Percentiles rank a stretch among this genome's conserved stretches.
Evolutionary conservation across 306 rosid species (phyloP).

Genomic region (Senna siamea): DNA sequence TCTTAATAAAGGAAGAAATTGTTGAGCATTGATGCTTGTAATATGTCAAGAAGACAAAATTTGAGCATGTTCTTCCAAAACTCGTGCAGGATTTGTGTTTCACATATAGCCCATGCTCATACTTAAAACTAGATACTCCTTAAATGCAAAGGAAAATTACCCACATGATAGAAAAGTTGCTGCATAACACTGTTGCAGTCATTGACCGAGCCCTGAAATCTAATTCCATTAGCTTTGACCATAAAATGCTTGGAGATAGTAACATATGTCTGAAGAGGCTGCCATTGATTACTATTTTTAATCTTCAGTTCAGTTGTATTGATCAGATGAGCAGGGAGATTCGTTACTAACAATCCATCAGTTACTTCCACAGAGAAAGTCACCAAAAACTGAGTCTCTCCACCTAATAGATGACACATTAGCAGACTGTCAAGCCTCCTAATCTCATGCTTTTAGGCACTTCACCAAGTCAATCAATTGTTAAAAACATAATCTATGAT

Average conservation of each 20-base stretch:
- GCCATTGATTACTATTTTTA: conserved; percentile 62
- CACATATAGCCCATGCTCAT: too few relatives aligned
- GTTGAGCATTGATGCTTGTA: not conserved
- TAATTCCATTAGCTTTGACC: conserved; percentile 76
- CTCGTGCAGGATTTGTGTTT: too few relatives aligned
- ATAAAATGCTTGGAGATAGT: conserved; percentile 78
- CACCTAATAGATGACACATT: conserved; percentile 51
- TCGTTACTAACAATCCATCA: conserved; percentile 64
- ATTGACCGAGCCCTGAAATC: conserved; percentile 70
- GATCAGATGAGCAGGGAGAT: conserved; percentile 73
- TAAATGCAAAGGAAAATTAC: too few relatives aligned
- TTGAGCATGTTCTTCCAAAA: too few relatives aligned
- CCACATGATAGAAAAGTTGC: conserved; percentile 62
- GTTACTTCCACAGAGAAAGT: conserved; percentile 78
- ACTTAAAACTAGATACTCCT: too few relatives aligned
- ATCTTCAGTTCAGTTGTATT: conserved; percentile 71
- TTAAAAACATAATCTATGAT: too few relatives aligned
- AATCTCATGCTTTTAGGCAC: too few relatives aligned
- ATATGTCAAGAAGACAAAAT: too few relatives aligned
- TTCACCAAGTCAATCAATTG: conserved; percentile 17
- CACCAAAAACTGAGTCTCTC: conserved; percentile 52
- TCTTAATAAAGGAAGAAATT: conserved; percentile 16
- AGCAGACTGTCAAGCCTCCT: too few relatives aligned
- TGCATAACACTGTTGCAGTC: conserved; percentile 74
- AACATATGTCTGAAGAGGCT: conserved; percentile 81